A percentile compares a stretch with the other conserved stretches of the same genome.
Evolutionary conservation across 78 protist genomes (phyloP).

Genomic region (Isochrysis galbana): DNA sequence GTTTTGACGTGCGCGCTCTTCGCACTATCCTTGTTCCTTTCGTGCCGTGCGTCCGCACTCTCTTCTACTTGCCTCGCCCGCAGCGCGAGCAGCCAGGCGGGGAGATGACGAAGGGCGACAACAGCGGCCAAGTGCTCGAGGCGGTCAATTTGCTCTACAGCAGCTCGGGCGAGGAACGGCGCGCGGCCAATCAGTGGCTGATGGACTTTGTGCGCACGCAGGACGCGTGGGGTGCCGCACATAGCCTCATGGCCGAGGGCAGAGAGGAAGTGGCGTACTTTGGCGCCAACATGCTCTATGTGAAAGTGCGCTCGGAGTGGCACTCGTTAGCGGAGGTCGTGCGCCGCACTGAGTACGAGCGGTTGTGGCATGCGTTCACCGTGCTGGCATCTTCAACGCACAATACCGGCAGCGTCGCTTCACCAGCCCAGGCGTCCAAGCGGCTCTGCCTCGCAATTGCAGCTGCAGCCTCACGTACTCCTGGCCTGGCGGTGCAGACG

Average conservation of each 20-base stretch:
- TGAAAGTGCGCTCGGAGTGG: neutral
- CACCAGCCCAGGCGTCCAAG: neutral
- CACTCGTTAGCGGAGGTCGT: neutral
- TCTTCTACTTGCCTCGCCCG: too few species aligned
- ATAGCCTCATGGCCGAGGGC: neutral
- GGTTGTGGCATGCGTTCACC: neutral
- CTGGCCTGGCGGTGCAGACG: neutral
- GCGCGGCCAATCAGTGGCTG: neutral
- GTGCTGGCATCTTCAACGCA: too few species aligned
- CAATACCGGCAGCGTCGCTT: neutral
- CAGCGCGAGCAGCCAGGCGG: too few species aligned
- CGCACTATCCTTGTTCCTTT: too few species aligned
- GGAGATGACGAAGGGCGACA: too few species aligned
- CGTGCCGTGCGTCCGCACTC: too few species aligned
- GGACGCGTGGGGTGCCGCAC: neutral
- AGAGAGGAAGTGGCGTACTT: neutral
- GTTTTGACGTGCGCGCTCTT: too few species aligned
- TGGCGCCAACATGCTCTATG: neutral
- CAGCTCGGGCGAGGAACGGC: neutral
- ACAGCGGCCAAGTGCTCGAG: too few species aligned
- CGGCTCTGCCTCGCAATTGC: conserved; percentile 17
- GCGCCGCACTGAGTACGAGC: neutral
- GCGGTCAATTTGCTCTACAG: neutral
- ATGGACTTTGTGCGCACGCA: neutral
- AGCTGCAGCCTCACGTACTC: neutral